Base-by-base conservation (phyloP, 768 basidiomycete genomes). In the Strobilomyces dryophilus region DNA sequence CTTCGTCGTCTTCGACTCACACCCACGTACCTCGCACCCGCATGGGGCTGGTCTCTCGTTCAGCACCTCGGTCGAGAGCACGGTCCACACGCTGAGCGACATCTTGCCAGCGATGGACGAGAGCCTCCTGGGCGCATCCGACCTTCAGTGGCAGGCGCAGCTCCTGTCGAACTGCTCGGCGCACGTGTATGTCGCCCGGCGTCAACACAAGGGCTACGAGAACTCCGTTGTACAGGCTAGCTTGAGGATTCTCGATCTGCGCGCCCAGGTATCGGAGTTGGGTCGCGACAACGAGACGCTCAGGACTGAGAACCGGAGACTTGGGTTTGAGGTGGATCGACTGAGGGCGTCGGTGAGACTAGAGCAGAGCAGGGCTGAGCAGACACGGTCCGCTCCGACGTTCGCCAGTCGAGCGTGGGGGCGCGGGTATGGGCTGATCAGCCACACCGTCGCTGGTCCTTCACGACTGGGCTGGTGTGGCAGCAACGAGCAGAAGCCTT, bases 1-100 rank as follows among this genome's bases (percentile, higher is more conserved):
- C 15, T 86, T 81, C 57, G 73, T 80, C 42, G 68, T 87, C 40
- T 87, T 87, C 53, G 85, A 87, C 67, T 84, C 85, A 3, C 85
- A 87, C 61, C 76, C 82, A 6, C 76, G 86, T 11, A 76, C 80
- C 1, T 74, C 73, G 18, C 78, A 85, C 57, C 80, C 84, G 0
- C 55, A 74, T 29, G 86, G 87, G 7, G 78, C 84, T 3, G 85
- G 80, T 0, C 75, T 85, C 47, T 76, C 79, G 35, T 68, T 86
- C 55, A 79, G 74, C 59, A 67, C 73, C 1, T 80, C 76, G 6
- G 51, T 79, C 8, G 72, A 76, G 20, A 64, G 57, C 5, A 71
- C 78, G 1, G 78, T 80, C 3, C 46, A 58, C 15, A 76, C 77
- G 45, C 70, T 86, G 45, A 66, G 72, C 18, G 61, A 73, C 0